Base-by-base conservation (phyloP, 2,329 filamentous ascomycete genomes). In the Periconia macrospinosa region DNA sequence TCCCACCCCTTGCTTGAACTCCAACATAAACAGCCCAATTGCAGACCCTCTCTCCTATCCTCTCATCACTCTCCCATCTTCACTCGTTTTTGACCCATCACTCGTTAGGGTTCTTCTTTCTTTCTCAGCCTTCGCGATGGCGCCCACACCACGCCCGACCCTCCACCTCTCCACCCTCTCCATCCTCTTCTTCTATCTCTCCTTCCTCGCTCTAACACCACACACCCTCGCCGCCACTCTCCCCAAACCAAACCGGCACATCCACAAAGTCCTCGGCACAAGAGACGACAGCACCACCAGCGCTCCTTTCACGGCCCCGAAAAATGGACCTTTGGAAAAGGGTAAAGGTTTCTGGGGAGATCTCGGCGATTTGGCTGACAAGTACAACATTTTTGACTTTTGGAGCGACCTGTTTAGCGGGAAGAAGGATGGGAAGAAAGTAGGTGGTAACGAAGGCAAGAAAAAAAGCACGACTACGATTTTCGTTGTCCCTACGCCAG, bases 271-370 rank as follows among this genome's bases (percentile, higher is more conserved):
- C 33, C 35, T 57, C 3, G 17, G 44, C 20, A 23, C 51, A 17
- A 44, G 47, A 15, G 35, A 37, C 9, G 3, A 3, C 33, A 37
- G 11, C 33, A 17, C 48, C 14, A 15, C 10, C 15, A 23, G n/a
- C n/a, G n/a, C n/a, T n/a, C n/a, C n/a, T n/a, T n/a, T 23, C 2
- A 33, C 30, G 2, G 20, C 17, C 6, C 20, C 37, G 8, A 37
- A 41, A n/a, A 45, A 47, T 23, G 47, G 30, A 20, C 49, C 56
- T n/a, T n/a, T n/a, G 27, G 41, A 55, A 33, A 48, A 56, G 1
- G 49, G 49, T 6, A 55, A 55, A 19, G 49, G 42, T 13, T 57
- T 61, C 41, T 55, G 51, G 20, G 44, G 42, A 30, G 52, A 56
- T 20, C 35, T 61, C 17, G 42, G 45, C 2, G n/a, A 49, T 1